phyloP scores from a whole-genome alignment of 1,284 basidiomycete species.

The Stygiomarasmius scandens region DNA sequence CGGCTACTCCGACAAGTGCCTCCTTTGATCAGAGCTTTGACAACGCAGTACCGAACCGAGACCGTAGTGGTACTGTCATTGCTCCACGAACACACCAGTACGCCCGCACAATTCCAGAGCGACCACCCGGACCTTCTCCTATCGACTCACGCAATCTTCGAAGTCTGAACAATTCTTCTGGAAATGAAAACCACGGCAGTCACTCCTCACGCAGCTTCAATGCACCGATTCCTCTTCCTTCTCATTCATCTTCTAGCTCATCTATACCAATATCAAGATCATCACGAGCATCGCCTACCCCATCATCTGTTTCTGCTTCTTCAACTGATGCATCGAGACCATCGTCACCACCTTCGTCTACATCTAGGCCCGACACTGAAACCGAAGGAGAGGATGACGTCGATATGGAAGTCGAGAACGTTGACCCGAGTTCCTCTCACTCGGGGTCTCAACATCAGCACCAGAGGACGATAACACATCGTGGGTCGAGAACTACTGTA shows the following conservation, averaged over 20 bases:
- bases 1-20: conserved; percentile 60
- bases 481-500: background rate
- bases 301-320: conserved; percentile 38
- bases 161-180: background rate
- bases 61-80: conserved; percentile 76
- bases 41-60: conserved; percentile 41
- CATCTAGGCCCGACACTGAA: conserved; percentile 69
- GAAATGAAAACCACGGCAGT: conserved; percentile 19
- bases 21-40: conserved; percentile 44
- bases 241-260: background rate
- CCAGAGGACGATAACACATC: background rate
- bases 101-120: background rate
- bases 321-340: conserved; percentile 31
- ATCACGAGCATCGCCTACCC: conserved; percentile 8
- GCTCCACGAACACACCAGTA: conserved; percentile 64
- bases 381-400: conserved; percentile 72
- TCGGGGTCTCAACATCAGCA: conserved; percentile 25
- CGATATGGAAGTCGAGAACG: conserved; percentile 54
- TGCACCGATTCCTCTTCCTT: background rate
- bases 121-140: background rate
- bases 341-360: conserved; percentile 52
- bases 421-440: conserved; percentile 29
- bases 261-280: background rate
- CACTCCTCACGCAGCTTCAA: conserved; percentile 11
- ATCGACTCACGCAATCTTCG: background rate